Conservation (phyloP, 2,329 filamentous ascomycete genomes). For the Claviceps sp. region DNA sequence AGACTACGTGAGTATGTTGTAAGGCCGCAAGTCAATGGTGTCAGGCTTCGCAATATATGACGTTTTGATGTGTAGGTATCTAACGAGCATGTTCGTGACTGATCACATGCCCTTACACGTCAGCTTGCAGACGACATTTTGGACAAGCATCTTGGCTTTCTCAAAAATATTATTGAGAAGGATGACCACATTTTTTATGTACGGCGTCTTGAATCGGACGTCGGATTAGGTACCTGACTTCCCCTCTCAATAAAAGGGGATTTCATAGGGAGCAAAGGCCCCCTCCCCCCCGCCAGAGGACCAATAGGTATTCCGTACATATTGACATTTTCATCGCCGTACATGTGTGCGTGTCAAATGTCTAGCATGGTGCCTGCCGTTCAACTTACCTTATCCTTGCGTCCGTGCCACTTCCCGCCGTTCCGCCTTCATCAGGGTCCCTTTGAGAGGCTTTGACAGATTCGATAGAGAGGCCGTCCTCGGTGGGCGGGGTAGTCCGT, state of each 20-base stretch:
- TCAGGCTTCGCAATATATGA: constrained; percentile 1
- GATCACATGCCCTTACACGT: neutral
- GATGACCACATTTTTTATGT: neutral
- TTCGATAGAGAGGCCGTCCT: too few species aligned
- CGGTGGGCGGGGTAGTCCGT: too few species aligned
- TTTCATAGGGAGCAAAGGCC: too few species aligned
- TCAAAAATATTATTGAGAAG: neutral
- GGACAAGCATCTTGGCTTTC: neutral
- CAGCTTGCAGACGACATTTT: neutral
- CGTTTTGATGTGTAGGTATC: neutral
- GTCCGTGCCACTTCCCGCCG: too few species aligned
- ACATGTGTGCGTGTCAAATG: constrained; percentile 1
- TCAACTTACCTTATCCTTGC: constrained; percentile 4
- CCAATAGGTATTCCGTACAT: too few species aligned
- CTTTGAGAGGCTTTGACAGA: too few species aligned
- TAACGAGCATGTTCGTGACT: neutral
- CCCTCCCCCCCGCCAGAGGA: too few species aligned
- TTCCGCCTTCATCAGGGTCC: too few species aligned
- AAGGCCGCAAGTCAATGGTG: neutral
- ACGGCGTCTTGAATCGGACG: neutral
- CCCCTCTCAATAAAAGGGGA: too few species aligned
- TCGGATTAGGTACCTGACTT: too few species aligned
- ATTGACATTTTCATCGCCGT: too few species aligned
- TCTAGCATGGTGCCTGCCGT: neutral
- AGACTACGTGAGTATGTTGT: neutral